phyloP scores from a whole-genome alignment of 2,329 filamentous ascomycete genomes.

The Kalaharituber pfeilii region DNA sequence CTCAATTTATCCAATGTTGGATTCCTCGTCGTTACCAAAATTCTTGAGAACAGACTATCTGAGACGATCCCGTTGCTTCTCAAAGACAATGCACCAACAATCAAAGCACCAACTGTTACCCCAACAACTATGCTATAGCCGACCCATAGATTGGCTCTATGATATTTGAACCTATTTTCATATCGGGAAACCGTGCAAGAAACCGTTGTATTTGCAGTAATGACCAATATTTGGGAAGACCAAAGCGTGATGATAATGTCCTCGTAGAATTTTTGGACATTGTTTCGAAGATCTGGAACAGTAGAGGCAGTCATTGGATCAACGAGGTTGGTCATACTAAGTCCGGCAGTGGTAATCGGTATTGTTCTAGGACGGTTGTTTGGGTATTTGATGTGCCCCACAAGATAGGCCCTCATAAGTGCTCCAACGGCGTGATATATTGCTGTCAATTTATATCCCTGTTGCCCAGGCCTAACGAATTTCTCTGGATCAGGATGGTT shows the following conservation, averaged over 20 bases:
- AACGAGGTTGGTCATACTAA: slow-evolving; percentile 31
- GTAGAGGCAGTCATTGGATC: slow-evolving; percentile 26
- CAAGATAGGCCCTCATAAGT: slow-evolving; percentile 25
- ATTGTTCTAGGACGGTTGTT: slow-evolving; percentile 14
- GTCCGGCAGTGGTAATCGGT: slow-evolving; percentile 24
- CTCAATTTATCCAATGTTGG: slow-evolving; percentile 1
- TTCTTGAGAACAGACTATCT: neutral
- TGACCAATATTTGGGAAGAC: slow-evolving; percentile 26
- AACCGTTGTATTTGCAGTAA: slow-evolving; percentile 16
- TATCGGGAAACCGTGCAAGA: slow-evolving; percentile 1
- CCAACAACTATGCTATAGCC: neutral
- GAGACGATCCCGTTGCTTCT: neutral
- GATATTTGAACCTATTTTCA: neutral
- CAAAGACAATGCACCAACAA: slow-evolving; percentile 1
- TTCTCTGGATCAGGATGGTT: slow-evolving; percentile 27
- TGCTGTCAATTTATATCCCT: slow-evolving; percentile 25
- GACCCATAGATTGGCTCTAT: neutral
- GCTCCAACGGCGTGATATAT: slow-evolving; percentile 28
- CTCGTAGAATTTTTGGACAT: slow-evolving; percentile 27
- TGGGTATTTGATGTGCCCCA: slow-evolving; percentile 24
- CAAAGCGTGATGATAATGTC: slow-evolving; percentile 28
- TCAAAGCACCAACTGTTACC: slow-evolving; percentile 26
- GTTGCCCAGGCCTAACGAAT: slow-evolving; percentile 23
- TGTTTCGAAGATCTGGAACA: slow-evolving; percentile 20
- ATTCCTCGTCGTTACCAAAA: slow-evolving; percentile 4